Evolutionary conservation across 345 rosid genomes (phyloP).

Genomic region (Hirschfeldia incana): DNA sequence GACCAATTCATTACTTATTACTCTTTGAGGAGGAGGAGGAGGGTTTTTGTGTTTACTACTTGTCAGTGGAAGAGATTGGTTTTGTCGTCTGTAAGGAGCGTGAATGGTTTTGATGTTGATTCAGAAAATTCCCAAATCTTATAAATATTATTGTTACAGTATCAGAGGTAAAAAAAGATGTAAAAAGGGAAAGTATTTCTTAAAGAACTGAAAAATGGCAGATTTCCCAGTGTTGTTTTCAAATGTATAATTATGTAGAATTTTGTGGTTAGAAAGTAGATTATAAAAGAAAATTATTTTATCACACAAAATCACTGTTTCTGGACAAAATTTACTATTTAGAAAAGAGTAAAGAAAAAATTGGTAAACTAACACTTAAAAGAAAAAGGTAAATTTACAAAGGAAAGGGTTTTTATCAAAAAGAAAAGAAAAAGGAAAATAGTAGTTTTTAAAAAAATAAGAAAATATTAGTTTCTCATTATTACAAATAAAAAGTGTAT

Average conservation of each 20-base stretch:
- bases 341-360: too few relatives aligned
- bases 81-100: conserved; percentile 3
- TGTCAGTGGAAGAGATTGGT: conserved; percentile 8
- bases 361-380: too few relatives aligned
- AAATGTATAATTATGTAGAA: neutral
- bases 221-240: neutral
- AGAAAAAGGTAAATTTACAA: neutral
- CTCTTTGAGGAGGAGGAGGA: conserved; percentile 4
- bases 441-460: neutral
- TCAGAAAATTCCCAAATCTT: neutral
- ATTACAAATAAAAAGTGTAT: neutral
- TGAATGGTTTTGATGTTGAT: conserved; percentile 16
- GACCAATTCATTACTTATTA: neutral
- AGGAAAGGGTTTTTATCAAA: neutral
- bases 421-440: neutral
- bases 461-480: neutral
- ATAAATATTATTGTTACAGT: neutral
- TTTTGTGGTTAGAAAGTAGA: too few relatives aligned
- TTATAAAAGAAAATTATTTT: neutral
- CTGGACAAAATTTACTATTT: too few relatives aligned
- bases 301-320: neutral
- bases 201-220: neutral
- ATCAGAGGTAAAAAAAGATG: neutral
- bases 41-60: neutral
- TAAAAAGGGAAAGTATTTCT: neutral